Percentiles rank a stretch among this genome's conserved stretches.
Conservation (phyloP, 2,329 filamentous ascomycete species). For the Aureobasidium lini region DNA sequence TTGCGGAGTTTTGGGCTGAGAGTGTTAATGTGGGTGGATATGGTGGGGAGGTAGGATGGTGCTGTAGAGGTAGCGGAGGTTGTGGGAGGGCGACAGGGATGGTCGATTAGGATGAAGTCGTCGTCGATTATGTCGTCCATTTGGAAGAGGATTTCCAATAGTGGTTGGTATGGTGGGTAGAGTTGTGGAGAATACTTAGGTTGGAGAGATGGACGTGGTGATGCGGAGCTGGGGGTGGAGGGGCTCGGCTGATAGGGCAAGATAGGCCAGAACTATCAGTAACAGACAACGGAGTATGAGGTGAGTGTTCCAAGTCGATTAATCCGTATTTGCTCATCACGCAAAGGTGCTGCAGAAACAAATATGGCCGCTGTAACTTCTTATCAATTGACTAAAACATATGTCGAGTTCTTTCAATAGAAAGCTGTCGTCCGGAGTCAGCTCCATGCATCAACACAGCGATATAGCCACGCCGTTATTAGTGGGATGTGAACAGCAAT, state of each 20-base stretch:
- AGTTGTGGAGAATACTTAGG: background rate
- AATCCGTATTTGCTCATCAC: no score
- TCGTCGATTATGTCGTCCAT: background rate
- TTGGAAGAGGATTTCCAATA: background rate
- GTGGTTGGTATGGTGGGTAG: no score
- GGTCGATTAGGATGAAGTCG: background rate
- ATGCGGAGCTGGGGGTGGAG: background rate
- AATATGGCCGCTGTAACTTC: no score
- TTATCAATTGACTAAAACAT: no score
- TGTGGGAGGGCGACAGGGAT: background rate
- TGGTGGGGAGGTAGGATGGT: conserved; percentile 16
- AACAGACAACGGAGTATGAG: no score
- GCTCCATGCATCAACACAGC: no score
- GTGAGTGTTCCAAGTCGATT: no score
- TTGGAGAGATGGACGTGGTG: background rate
- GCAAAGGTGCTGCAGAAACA: no score
- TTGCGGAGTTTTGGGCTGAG: conserved; percentile 35
- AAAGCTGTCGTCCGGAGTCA: no score
- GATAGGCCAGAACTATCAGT: background rate
- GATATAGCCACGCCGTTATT: no score
- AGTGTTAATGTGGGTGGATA: conserved; percentile 35
- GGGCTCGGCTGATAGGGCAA: background rate
- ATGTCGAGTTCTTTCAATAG: no score
- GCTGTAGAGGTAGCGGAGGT: background rate
- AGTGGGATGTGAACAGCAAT: no score